Conservation (phyloP, 2,329 filamentous ascomycete genomes). For the Trichoderma pleuroti region DNA sequence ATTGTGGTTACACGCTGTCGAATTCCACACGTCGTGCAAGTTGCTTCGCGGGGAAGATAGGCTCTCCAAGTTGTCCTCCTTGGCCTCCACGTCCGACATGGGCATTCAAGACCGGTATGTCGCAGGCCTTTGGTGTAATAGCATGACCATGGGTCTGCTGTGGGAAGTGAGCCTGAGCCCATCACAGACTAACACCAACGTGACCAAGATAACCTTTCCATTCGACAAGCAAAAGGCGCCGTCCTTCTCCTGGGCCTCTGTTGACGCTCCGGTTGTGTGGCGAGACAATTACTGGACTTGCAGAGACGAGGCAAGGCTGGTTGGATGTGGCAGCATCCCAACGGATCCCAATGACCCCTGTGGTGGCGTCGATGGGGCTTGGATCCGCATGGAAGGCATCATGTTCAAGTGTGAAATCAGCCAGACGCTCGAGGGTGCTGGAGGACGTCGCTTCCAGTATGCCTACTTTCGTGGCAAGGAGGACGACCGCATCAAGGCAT, state of each 20-base stretch:
- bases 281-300: background rate
- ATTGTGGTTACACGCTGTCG: slow-evolving; percentile 1
- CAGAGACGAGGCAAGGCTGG: background rate
- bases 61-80: background rate
- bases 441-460: background rate
- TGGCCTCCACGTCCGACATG: background rate
- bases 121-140: slow-evolving; percentile 7
- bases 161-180: slow-evolving; percentile 3
- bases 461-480: background rate
- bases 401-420: background rate
- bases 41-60: background rate
- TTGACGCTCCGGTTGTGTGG: background rate
- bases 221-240: background rate
- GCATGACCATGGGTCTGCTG: slow-evolving; percentile 1
- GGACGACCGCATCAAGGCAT: background rate
- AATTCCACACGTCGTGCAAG: background rate
- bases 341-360: background rate
- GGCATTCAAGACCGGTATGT: background rate
- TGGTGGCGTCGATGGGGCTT: background rate
- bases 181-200: background rate
- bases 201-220: background rate
- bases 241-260: slow-evolving; percentile 14
- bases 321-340: background rate
- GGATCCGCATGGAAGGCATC: background rate
- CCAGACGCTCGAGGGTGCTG: background rate